These are phyloP conservation scores for Yamadazyma friedrichii DNA, from an alignment of 1,139 yeast species.

Conservation along the genomic window DNA sequence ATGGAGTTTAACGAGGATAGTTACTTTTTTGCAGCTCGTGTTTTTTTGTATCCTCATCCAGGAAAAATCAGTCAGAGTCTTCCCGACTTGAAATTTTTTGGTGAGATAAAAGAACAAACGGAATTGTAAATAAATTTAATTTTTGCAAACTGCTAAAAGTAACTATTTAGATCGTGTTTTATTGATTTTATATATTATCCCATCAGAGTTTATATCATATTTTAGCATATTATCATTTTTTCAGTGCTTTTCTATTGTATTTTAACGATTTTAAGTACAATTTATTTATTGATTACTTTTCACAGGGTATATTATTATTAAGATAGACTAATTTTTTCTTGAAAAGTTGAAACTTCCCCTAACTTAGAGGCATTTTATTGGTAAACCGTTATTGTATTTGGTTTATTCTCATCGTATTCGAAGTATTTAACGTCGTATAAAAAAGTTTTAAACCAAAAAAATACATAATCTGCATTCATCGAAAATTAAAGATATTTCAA, in stretches of 20 bases:
- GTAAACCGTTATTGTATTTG: no score
- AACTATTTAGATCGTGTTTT: no score
- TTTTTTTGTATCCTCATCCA: neutral
- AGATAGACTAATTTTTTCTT: no score
- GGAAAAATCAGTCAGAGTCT: neutral
- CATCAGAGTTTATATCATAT: neutral
- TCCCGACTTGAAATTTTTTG: constrained; percentile 1
- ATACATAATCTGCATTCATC: neutral
- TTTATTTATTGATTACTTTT: neutral
- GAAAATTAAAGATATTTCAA: no score
- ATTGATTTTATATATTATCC: neutral
- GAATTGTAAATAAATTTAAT: neutral
- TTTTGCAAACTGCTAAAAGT: no score
- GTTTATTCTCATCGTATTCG: neutral
- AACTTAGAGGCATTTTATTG: no score
- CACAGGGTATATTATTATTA: neutral
- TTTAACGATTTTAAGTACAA: no score
- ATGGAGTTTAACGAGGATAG: no score
- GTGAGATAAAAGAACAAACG: neutral
- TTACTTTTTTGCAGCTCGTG: no score
- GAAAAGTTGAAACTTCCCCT: neutral
- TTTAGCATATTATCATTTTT: neutral
- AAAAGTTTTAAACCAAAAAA: neutral
- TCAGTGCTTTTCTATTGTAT: no score
- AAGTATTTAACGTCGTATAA: no score